A percentile compares a stretch with the other conserved stretches of the same genome.
These are phyloP conservation scores for Peltaster fructicola DNA, from an alignment of 2,329 filamentous ascomycete genomes.

Conservation along the genomic window DNA sequence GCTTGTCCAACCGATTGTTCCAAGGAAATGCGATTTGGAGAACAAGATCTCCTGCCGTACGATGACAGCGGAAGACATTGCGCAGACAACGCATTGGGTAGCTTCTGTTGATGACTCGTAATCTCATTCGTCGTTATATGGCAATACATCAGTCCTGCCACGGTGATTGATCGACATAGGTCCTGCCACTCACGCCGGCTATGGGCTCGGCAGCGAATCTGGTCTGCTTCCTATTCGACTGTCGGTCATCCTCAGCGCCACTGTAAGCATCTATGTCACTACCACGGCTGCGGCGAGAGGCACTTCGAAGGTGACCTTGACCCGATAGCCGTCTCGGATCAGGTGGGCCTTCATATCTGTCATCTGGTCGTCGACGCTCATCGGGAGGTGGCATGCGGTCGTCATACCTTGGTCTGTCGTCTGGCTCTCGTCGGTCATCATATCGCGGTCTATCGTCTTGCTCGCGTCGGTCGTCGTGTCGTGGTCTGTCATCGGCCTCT, in stretches of 20 bases:
- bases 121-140: no score
- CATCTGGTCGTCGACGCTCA: constrained; percentile 6
- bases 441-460: constrained; percentile 1
- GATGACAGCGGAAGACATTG: no score
- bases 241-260: constrained; percentile 2
- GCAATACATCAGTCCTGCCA: no score
- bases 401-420: constrained; percentile 4
- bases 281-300: constrained; percentile 3
- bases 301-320: no score
- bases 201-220: constrained; percentile 7
- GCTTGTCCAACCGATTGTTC: no score
- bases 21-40: no score
- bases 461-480: constrained; percentile 3
- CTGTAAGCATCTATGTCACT: constrained; percentile 3
- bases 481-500: not conserved
- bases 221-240: constrained; percentile 7
- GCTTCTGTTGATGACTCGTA: no score
- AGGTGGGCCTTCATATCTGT: constrained; percentile 4
- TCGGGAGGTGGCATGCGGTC: constrained; percentile 3
- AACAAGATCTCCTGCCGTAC: no score
- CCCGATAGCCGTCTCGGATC: no score
- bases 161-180: constrained; percentile 7
- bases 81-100: no score
- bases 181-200: constrained; percentile 9
- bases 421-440: constrained; percentile 2